A percentile compares a stretch with the other conserved stretches of the same genome.
phyloP scores from a whole-genome alignment of 2,329 filamentous ascomycete genomes.

The Ramichloridium luteum region DNA sequence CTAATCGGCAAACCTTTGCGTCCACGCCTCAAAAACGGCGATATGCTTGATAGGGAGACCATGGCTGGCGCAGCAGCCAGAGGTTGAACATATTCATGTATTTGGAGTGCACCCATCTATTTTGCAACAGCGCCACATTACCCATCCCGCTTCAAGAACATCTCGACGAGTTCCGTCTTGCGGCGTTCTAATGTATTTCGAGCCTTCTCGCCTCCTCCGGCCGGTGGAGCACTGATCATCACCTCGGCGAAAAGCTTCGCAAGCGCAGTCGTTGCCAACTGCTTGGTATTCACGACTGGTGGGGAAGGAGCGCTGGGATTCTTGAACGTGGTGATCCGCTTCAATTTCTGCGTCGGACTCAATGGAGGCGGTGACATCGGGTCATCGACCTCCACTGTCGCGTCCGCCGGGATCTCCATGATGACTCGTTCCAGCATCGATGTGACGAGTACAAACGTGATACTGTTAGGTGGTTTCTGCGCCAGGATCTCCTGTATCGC shows the following conservation, averaged over 20 bases:
- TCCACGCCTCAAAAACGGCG: no score
- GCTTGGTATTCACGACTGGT: conserved; percentile 35
- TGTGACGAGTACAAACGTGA: conserved; percentile 77
- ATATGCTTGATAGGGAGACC: no score
- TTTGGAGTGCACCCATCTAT: no score
- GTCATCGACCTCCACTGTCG: conserved; percentile 11
- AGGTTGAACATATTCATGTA: no score
- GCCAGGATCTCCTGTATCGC: conserved; percentile 63
- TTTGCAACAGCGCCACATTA: no score
- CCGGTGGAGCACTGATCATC: conserved; percentile 43
- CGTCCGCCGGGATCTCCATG: conserved; percentile 30
- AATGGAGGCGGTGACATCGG: conserved; percentile 17
- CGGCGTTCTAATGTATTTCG: conserved; percentile 49
- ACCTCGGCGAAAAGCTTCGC: conserved; percentile 53
- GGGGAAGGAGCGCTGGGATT: conserved; percentile 35
- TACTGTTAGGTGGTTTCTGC: conserved; percentile 63
- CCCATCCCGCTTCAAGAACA: conserved; percentile 46
- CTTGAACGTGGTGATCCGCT: conserved; percentile 26
- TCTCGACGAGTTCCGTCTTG: conserved; percentile 54
- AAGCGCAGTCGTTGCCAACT: conserved; percentile 46
- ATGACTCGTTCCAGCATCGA: conserved; percentile 56
- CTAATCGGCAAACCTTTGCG: no score
- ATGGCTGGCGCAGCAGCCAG: no score
- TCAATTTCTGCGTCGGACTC: conserved; percentile 25
- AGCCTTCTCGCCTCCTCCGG: conserved; percentile 42